phyloP scores from a whole-genome alignment of 768 basidiomycete species.

The Cubamyces lactineus region DNA sequence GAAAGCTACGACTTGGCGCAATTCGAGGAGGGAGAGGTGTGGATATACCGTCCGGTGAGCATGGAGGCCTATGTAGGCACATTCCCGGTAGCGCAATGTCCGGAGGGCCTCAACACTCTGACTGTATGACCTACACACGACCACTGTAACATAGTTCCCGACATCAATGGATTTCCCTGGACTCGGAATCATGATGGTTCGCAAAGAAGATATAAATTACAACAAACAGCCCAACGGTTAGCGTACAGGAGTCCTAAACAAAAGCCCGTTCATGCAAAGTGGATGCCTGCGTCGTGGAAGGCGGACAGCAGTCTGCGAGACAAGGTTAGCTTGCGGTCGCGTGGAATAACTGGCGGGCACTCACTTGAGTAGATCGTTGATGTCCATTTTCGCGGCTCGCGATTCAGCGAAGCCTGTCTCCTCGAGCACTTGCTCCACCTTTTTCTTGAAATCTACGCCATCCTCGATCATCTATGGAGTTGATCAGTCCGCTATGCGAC shows the following conservation, averaged over 20 bases:
- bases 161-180: not conserved
- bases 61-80: slow-evolving; percentile 41
- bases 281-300: slow-evolving; percentile 75
- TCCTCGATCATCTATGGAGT: slow-evolving; percentile 65
- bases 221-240: not conserved
- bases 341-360: slow-evolving; percentile 30
- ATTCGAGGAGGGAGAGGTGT: slow-evolving; percentile 55
- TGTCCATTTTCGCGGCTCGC: slow-evolving; percentile 90
- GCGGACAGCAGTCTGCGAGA: slow-evolving; percentile 61
- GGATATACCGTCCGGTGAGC: slow-evolving; percentile 59
- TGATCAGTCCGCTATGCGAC: not conserved
- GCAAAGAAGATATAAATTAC: slow-evolving; percentile 11
- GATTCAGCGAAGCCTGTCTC: slow-evolving; percentile 75
- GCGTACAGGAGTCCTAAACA: not conserved
- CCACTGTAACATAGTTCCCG: not conserved
- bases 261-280: slow-evolving; percentile 54
- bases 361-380: slow-evolving; percentile 89
- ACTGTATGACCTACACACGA: not conserved
- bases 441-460: slow-evolving; percentile 65
- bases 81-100: slow-evolving; percentile 27
- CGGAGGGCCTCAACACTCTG: slow-evolving; percentile 23
- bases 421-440: slow-evolving; percentile 72
- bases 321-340: not conserved
- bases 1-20: slow-evolving; percentile 46
- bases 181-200: not conserved